These are phyloP conservation scores for Papiliotrema nemorosa DNA, from an alignment of 1,284 basidiomycete genomes.

Conservation along the genomic window DNA sequence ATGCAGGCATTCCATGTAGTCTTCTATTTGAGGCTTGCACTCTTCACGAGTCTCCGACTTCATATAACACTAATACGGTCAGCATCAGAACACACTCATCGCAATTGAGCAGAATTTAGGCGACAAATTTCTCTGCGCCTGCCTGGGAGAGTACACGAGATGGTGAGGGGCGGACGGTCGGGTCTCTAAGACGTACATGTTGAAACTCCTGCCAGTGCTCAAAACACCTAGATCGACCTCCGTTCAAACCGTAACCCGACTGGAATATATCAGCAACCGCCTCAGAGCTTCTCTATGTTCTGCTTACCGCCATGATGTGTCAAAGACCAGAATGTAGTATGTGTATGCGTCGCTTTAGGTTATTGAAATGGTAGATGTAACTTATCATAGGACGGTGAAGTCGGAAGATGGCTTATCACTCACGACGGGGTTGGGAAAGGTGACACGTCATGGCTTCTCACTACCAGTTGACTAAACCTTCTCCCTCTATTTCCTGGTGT, in stretches of 20 bases:
- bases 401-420: too few species aligned
- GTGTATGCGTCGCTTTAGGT: too few species aligned
- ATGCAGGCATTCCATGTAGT: constrained; percentile 92
- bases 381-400: too few species aligned
- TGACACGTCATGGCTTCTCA: too few species aligned
- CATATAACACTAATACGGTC: constrained; percentile 76
- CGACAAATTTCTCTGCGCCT: neutral
- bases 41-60: constrained; percentile 70
- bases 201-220: constrained; percentile 88
- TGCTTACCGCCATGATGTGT: neutral
- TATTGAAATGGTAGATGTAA: too few species aligned
- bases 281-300: too few species aligned
- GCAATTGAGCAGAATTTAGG: neutral
- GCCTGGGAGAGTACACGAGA: neutral
- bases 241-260: constrained; percentile 65
- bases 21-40: constrained; percentile 71
- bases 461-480: too few species aligned
- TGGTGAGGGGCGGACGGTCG: neutral
- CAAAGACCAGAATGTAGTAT: constrained; percentile 3
- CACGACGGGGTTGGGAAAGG: too few species aligned
- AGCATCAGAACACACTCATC: neutral
- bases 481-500: too few species aligned
- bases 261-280: constrained; percentile 23
- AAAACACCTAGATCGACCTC: constrained; percentile 84
- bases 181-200: constrained; percentile 47